These are phyloP conservation scores for Hyphodiscus hymeniophilus DNA, from an alignment of 495 filamentous ascomycete species.

Conservation along the genomic window DNA sequence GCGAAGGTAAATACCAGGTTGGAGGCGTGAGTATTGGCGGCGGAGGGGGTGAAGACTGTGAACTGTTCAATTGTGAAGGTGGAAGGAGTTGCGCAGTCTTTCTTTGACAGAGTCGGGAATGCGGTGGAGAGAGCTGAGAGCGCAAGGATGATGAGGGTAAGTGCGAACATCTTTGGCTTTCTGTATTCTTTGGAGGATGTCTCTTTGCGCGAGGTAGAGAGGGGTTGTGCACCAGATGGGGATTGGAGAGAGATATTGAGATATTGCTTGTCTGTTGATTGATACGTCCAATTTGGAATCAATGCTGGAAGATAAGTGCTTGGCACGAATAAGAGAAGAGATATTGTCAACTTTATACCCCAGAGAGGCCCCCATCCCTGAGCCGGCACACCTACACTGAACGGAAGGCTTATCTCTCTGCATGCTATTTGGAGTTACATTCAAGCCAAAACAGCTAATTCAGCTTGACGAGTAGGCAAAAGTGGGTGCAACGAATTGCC, in stretches of 20 bases:
- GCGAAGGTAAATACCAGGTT: background rate
- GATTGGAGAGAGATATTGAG: too few relatives aligned
- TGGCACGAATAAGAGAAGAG: background rate
- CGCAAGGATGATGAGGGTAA: conserved; percentile 1
- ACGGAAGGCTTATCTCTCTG: too few relatives aligned
- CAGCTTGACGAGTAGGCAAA: too few relatives aligned
- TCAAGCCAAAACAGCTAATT: too few relatives aligned
- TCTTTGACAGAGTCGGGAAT: background rate
- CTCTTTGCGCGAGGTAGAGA: background rate
- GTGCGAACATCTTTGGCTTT: background rate
- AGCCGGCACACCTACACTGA: background rate
- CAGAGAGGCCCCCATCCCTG: background rate
- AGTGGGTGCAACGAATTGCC: background rate
- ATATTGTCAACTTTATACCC: background rate
- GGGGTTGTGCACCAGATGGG: background rate
- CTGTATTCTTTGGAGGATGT: background rate
- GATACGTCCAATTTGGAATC: background rate
- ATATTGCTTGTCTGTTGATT: background rate
- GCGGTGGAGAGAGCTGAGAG: background rate
- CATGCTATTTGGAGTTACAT: too few relatives aligned
- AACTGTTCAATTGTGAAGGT: background rate
- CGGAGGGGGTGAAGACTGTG: background rate
- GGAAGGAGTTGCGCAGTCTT: background rate
- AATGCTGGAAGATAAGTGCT: background rate
- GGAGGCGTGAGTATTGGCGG: background rate